These are phyloP conservation scores for Penicillium janthinellum DNA, from an alignment of 2,329 filamentous ascomycete species.

Conservation along the genomic window DNA sequence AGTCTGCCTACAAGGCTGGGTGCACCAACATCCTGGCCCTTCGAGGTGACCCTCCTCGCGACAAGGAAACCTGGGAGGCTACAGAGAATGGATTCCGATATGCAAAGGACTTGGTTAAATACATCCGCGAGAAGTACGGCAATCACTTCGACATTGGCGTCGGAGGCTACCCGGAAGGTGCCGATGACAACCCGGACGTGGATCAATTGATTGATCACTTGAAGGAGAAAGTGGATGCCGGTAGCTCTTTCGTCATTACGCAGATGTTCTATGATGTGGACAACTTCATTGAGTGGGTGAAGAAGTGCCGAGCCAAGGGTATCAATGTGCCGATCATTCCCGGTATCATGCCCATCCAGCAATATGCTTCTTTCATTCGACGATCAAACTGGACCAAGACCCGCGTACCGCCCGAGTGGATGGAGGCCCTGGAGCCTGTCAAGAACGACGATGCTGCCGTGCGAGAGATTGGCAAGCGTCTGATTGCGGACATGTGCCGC, in stretches of 20 bases:
- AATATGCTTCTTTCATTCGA: slow-evolving; percentile 88
- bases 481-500: slow-evolving; percentile 88
- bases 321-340: slow-evolving; percentile 82
- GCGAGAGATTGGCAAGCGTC: slow-evolving; percentile 79
- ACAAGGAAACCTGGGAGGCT: slow-evolving; percentile 91
- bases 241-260: slow-evolving; percentile 90
- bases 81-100: slow-evolving; percentile 86
- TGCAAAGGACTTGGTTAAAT: slow-evolving; percentile 84
- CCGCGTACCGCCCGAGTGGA: slow-evolving; percentile 78
- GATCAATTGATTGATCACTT: slow-evolving; percentile 85
- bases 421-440: slow-evolving; percentile 79
- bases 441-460: slow-evolving; percentile 97
- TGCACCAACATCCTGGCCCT: slow-evolving; percentile 97
- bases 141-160: slow-evolving; percentile 97
- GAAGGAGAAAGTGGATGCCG: slow-evolving; percentile 96
- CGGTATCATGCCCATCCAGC: slow-evolving; percentile 92
- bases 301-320: slow-evolving; percentile 79
- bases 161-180: slow-evolving; percentile 93
- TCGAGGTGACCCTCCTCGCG: slow-evolving; percentile 88
- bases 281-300: slow-evolving; percentile 89
- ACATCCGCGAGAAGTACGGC: slow-evolving; percentile 77
- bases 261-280: slow-evolving; percentile 99
- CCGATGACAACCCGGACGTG: slow-evolving; percentile 87
- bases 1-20: slow-evolving; percentile 86
- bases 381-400: slow-evolving; percentile 90